Conservation (phyloP, 169 alveolate genomes). For the Eimeria acervulina region DNA sequence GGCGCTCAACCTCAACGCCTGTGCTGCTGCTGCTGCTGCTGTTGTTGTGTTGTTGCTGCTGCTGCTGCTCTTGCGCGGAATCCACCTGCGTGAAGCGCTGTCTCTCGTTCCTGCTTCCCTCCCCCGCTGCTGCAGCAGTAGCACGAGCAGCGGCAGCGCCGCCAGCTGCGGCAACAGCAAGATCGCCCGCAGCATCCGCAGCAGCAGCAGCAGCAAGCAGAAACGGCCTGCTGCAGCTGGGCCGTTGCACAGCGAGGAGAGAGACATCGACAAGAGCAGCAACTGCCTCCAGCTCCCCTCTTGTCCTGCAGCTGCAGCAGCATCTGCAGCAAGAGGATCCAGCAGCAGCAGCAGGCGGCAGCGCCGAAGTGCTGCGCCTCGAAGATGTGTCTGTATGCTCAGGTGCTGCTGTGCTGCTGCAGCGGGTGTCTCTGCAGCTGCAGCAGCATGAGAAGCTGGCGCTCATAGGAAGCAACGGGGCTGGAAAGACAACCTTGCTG, state of each 20-base stretch:
- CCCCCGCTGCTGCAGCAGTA: slow-evolving; percentile 17
- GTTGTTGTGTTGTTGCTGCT: not conserved
- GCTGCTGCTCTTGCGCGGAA: not conserved
- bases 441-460: slow-evolving; percentile 66
- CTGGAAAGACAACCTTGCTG: slow-evolving; percentile 81
- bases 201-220: slow-evolving; percentile 7
- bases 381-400: slow-evolving; percentile 66
- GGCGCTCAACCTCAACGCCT: not conserved
- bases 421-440: slow-evolving; percentile 61
- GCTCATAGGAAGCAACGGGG: slow-evolving; percentile 83
- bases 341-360: not conserved
- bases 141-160: slow-evolving; percentile 34
- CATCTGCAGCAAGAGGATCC: slow-evolving; percentile 9
- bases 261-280: not conserved
- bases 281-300: not conserved
- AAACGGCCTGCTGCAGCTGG: not conserved
- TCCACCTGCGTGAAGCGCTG: not conserved
- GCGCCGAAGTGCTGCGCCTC: slow-evolving; percentile 64
- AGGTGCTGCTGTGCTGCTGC: slow-evolving; percentile 69
- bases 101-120: not conserved
- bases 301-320: slow-evolving; percentile 64
- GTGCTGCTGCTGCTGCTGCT: slow-evolving; percentile 59
- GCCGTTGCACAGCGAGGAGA: not conserved
- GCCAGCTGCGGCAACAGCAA: too few relatives aligned
- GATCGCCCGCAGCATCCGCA: too few relatives aligned